Percentiles rank a stretch among this genome's conserved stretches.
Conservation (phyloP, 257 asterid species). For the Solanum chiquidenum region DNA sequence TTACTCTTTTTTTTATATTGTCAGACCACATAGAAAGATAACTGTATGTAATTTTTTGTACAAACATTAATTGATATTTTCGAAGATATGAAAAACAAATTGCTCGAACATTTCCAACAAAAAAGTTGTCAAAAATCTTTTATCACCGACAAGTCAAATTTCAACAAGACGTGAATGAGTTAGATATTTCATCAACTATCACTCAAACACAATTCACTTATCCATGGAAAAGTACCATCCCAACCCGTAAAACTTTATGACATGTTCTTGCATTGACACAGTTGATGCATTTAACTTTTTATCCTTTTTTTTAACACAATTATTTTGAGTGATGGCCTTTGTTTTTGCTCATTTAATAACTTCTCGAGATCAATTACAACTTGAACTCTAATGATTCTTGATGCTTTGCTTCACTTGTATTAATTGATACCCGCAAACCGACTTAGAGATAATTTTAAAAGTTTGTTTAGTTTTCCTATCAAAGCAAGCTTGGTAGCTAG, state of each 20-base stretch:
- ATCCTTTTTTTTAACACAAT: not conserved
- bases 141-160: no score
- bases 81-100: not conserved
- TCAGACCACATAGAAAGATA: not conserved
- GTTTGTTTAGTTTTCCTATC: not conserved
- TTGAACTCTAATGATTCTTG: not conserved
- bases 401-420: not conserved
- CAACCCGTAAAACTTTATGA: not conserved
- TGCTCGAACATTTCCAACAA: not conserved
- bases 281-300: not conserved
- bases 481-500: not conserved
- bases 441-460: not conserved
- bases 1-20: not conserved
- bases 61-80: not conserved
- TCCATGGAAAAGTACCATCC: not conserved
- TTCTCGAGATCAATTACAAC: not conserved
- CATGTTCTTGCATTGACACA: not conserved
- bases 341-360: not conserved
- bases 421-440: not conserved
- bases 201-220: not conserved
- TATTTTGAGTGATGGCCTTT: not conserved
- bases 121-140: no score
- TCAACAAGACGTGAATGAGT: not conserved
- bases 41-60: not conserved
- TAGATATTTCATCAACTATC: no score